Percentiles rank a stretch among this genome's conserved stretches.
phyloP scores from a whole-genome alignment of 345 rosid genomes.

The Gossypium raimondii region DNA sequence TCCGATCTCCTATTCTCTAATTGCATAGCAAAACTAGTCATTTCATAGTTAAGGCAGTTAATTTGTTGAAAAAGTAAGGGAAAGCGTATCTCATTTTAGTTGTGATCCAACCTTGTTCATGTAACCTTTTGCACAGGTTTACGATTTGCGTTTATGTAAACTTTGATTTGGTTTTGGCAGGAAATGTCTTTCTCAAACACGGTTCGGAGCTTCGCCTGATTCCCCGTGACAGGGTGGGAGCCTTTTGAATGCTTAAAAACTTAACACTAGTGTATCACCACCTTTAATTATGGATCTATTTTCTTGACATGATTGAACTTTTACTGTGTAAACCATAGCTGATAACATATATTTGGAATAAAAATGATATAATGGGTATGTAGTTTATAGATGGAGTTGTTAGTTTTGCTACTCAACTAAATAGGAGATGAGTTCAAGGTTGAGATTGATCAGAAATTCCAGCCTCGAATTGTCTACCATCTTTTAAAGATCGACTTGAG shows the following conservation, averaged over 20 bases:
- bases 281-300: not conserved
- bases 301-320: not conserved
- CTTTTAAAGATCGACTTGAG: no score
- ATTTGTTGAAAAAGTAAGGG: not conserved
- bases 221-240: constrained; percentile 96
- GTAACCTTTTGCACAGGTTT: not conserved
- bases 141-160: not conserved
- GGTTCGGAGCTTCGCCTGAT: constrained; percentile 93
- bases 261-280: not conserved
- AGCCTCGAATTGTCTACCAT: no score
- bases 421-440: not conserved
- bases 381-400: not conserved
- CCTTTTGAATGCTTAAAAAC: constrained; percentile 19
- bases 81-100: not conserved
- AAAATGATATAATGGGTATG: not conserved
- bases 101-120: not conserved
- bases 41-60: not conserved
- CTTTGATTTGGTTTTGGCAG: constrained; percentile 33
- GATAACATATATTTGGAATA: not conserved
- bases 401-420: not conserved
- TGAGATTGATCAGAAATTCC: no score
- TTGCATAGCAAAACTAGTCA: not conserved
- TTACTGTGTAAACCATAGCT: not conserved
- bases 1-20: not conserved
- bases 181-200: constrained; percentile 94